Evolutionary conservation across 768 basidiomycete genomes (phyloP), one percentile per base, ranked within the genome.

Genomic region (Leccinum uliginosum): DNA sequence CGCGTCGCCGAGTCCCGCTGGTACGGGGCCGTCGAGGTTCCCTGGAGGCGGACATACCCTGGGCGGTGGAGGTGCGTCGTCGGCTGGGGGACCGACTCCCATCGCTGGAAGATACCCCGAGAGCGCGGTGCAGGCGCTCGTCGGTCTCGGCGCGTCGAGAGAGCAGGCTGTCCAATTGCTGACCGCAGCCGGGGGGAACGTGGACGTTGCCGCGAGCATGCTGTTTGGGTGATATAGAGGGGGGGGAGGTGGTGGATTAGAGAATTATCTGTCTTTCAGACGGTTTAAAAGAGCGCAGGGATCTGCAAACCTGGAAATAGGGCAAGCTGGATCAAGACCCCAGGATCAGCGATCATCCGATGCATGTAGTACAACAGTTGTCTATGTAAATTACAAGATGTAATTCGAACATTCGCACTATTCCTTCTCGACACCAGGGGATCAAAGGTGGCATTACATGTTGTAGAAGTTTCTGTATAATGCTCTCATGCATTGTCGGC

Each of bases 181-280:
- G 58, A 82, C 87, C 14, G 89, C 91, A 4, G 81, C 92, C 0
- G 86, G 84, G 3, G 96, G 96, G 2, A 92, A 95, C 68, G 76
- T 93, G 21, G 93, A 97, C 59, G 77, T 89, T 23, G 95, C 95
- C 10, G 94, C 91, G 10, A 93, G 91, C 32, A 74, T 96, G 67
- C 68, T 97, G 54, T 98, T 98, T 68, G 86, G 69, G 65, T 66
- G 23, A 46, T 46, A 23, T 10, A 21, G 11, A 43, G 19, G 4
- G 17, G 40, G 40, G 19, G 4, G 17, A 19, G 40, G 24, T 3
- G 24, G 14, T 34, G 14, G 34, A 35, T 17, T 17, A 15, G 8
- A 34, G 3, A 15, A 34, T 15, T 35, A 1, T 12, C 30, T 38
- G 17, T n/a, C 35, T n/a, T 38, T 38, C 17, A 9, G 35, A 38